Conservation (phyloP, 805 yeast genomes). For the Wickerhamomyces chambardii region DNA sequence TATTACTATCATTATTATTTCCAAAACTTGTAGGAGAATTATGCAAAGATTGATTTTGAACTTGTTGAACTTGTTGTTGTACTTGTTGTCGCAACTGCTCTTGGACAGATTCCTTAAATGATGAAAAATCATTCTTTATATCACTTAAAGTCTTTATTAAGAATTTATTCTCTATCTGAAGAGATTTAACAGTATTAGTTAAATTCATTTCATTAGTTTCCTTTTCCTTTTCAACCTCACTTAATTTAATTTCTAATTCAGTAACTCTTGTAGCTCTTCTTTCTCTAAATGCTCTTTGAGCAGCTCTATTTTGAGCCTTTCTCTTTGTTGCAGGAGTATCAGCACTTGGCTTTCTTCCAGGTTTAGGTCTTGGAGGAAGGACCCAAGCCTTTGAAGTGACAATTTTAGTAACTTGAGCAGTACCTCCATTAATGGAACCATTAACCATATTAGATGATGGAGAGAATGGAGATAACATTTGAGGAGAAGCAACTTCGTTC, state of each 20-base stretch:
- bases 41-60: too few relatives aligned
- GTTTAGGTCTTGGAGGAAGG: conserved; percentile 72
- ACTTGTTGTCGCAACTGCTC: conserved; percentile 1
- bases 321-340: conserved; percentile 82
- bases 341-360: conserved; percentile 51
- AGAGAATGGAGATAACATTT: too few relatives aligned
- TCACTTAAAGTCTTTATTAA: conserved; percentile 21
- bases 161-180: conserved; percentile 24
- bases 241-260: conserved; percentile 63
- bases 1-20: too few relatives aligned
- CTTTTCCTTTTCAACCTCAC: conserved; percentile 59
- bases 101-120: conserved; percentile 10
- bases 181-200: conserved; percentile 11
- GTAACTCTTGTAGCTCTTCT: conserved; percentile 75
- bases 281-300: conserved; percentile 86
- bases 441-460: too few relatives aligned
- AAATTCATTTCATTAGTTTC: conserved; percentile 39
- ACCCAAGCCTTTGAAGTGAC: conserved; percentile 70
- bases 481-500: conserved; percentile 2
- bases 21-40: too few relatives aligned
- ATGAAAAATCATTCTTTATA: conserved; percentile 16
- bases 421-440: too few relatives aligned
- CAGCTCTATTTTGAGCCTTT: conserved; percentile 90
- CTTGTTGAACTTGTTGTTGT: conserved; percentile 8
- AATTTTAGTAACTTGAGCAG: conserved; percentile 30